phyloP scores from a whole-genome alignment of 495 filamentous ascomycete species.

The Podospora didyma region DNA sequence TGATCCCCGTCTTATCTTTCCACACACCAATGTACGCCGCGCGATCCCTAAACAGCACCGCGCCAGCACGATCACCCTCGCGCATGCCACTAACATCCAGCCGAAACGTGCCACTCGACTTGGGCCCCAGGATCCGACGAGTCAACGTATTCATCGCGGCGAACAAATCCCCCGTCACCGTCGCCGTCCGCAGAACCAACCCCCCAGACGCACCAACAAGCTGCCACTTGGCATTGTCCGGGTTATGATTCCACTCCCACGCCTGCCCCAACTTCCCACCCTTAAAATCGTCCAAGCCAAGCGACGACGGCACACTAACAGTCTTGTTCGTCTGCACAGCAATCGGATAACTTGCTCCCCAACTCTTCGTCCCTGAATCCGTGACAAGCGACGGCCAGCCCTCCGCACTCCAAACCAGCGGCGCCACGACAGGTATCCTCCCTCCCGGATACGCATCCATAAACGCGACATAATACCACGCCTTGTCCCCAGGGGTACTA shows the following conservation, averaged over 20 bases:
- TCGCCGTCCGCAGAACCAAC: constrained; percentile 45
- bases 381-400: constrained; percentile 44
- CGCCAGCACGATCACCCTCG: constrained; percentile 49
- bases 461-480: constrained; percentile 59
- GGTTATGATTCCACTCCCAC: constrained; percentile 65
- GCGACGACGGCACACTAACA: constrained; percentile 11
- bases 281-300: constrained; percentile 43
- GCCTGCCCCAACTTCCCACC: constrained; percentile 32
- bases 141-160: constrained; percentile 54
- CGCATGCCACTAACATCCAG: constrained; percentile 45
- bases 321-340: constrained; percentile 31
- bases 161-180: constrained; percentile 50
- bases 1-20: constrained; percentile 15
- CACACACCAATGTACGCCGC: constrained; percentile 50
- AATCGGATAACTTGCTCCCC: constrained; percentile 42
- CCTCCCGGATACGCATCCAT: constrained; percentile 51
- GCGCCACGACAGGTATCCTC: constrained; percentile 55
- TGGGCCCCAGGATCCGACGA: constrained; percentile 47
- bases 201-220: constrained; percentile 15
- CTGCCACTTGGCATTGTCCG: constrained; percentile 38
- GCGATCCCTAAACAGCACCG: constrained; percentile 48
- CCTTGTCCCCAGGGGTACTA: constrained; percentile 41
- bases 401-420: constrained; percentile 45
- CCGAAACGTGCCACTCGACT: constrained; percentile 41
- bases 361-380: constrained; percentile 31